A percentile compares a stretch with the other conserved stretches of the same genome.
Conservation (phyloP, 1,284 basidiomycete genomes). For the Malassezia sp. region DNA sequence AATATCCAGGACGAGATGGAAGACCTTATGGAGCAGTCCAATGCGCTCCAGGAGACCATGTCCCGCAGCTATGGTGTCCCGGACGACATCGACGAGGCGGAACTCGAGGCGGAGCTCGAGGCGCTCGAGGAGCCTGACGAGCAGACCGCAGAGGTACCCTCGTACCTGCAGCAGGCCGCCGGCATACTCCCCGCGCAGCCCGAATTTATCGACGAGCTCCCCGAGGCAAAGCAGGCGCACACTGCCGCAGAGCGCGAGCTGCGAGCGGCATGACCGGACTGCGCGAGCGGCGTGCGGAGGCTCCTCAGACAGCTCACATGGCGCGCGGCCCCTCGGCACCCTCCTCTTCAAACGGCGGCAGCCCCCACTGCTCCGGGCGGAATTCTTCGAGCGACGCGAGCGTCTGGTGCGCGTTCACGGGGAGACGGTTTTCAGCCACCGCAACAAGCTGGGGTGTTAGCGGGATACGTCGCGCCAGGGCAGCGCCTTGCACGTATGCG, state of each 20-base stretch:
- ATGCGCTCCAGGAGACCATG: conserved; percentile 90
- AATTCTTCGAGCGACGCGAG: conserved; percentile 38
- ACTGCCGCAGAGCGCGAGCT: conserved; percentile 4
- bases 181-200: conserved; percentile 19
- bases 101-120: conserved; percentile 72
- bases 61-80: conserved; percentile 90
- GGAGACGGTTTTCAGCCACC: conserved; percentile 15
- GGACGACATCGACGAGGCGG: conserved; percentile 93
- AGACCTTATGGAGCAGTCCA: conserved; percentile 88
- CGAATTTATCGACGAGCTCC: conserved; percentile 40
- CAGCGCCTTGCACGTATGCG: neutral
- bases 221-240: conserved; percentile 4
- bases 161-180: conserved; percentile 26
- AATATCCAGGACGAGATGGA: conserved; percentile 67
- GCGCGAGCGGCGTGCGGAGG: too few relatives aligned
- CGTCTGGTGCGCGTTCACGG: conserved; percentile 31
- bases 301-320: too few relatives aligned
- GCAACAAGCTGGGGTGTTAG: conserved; percentile 11
- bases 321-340: too few relatives aligned
- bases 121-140: conserved; percentile 54
- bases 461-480: neutral
- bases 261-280: conserved; percentile 10
- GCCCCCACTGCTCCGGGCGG: conserved; percentile 36
- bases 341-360: conserved; percentile 30
- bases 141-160: conserved; percentile 57